phyloP scores from a whole-genome alignment of 257 asterid genomes.

The Apocynum venetum region DNA sequence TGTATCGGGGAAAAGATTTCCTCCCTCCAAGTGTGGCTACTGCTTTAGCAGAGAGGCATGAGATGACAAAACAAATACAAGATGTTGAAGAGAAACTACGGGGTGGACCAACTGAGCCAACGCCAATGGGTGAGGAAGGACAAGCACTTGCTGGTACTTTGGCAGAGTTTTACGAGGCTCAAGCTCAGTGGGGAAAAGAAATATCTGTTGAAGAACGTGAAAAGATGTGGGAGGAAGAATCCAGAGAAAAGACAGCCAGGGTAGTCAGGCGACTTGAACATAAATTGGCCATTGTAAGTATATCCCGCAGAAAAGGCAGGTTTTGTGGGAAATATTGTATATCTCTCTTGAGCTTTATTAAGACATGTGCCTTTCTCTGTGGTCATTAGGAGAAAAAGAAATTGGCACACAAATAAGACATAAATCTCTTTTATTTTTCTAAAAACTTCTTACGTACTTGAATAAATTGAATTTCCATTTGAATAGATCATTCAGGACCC shows the following conservation, averaged over 20 bases:
- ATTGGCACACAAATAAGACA: not conserved
- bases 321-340: not conserved
- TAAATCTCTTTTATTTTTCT: not conserved
- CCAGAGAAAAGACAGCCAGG: conserved; percentile 56
- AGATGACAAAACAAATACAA: conserved; percentile 76
- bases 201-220: conserved; percentile 71
- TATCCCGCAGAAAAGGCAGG: conserved; percentile 12
- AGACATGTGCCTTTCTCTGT: not conserved
- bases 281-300: conserved; percentile 78
- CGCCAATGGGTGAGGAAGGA: conserved; percentile 40
- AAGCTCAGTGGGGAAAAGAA: conserved; percentile 79
- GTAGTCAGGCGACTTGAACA: conserved; percentile 81
- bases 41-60: conserved; percentile 79
- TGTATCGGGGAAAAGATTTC: conserved; percentile 97
- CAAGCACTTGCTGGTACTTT: conserved; percentile 72
- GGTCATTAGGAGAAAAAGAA: not conserved
- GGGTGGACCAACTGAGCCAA: conserved; percentile 31
- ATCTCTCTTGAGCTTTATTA: not conserved
- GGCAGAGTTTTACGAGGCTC: conserved; percentile 94
- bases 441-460: not conserved
- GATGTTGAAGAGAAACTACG: conserved; percentile 80
- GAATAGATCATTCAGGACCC: not conserved
- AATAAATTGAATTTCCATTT: not conserved
- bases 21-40: conserved; percentile 81
- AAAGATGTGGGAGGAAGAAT: conserved; percentile 71